Evolutionary conservation across 2,329 filamentous ascomycete genomes (phyloP).

Genomic region (Bipolaris oryzae): DNA sequence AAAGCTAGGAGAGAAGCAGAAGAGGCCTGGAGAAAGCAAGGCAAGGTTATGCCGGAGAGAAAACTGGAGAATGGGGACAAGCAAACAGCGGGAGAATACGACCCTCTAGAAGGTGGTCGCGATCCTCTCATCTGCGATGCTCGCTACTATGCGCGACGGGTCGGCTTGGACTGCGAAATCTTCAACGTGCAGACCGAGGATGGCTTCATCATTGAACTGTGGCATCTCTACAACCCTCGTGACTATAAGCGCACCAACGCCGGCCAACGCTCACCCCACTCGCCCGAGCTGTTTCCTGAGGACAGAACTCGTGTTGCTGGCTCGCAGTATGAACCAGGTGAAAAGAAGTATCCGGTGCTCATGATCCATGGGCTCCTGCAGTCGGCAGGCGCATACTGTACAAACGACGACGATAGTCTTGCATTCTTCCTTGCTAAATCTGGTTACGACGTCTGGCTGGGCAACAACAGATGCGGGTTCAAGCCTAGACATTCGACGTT

Average conservation of each 20-base stretch:
- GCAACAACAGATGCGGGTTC: conserved; percentile 91
- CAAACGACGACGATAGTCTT: conserved; percentile 85
- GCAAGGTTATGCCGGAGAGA: conserved; percentile 46
- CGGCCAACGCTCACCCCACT: conserved; percentile 59
- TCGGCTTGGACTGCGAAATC: conserved; percentile 83
- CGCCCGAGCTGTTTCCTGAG: conserved; percentile 66
- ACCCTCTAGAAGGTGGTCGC: conserved; percentile 77
- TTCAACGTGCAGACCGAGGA: conserved; percentile 91
- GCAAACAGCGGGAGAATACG: conserved; percentile 61
- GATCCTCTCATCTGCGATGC: conserved; percentile 81
- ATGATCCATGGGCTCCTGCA: conserved; percentile 89
- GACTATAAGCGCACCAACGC: conserved; percentile 65
- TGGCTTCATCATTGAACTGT: conserved; percentile 86
- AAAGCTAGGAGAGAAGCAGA: conserved; percentile 63
- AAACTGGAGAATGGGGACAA: conserved; percentile 39
- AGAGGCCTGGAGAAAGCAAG: conserved; percentile 63
- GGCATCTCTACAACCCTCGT: conserved; percentile 85
- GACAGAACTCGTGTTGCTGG: conserved; percentile 31
- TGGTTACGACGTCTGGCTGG: conserved; percentile 94
- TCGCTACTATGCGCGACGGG: conserved; percentile 82
- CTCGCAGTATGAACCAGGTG: conserved; percentile 44
- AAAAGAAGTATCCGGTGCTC: conserved; percentile 78
- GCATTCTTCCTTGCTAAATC: conserved; percentile 92
- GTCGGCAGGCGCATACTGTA: conserved; percentile 85
- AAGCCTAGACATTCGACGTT: conserved; percentile 76